Evolutionary conservation across 1,284 basidiomycete genomes (phyloP), one percentile per base, ranked within the genome.

Genomic region (Trametes sp.): DNA sequence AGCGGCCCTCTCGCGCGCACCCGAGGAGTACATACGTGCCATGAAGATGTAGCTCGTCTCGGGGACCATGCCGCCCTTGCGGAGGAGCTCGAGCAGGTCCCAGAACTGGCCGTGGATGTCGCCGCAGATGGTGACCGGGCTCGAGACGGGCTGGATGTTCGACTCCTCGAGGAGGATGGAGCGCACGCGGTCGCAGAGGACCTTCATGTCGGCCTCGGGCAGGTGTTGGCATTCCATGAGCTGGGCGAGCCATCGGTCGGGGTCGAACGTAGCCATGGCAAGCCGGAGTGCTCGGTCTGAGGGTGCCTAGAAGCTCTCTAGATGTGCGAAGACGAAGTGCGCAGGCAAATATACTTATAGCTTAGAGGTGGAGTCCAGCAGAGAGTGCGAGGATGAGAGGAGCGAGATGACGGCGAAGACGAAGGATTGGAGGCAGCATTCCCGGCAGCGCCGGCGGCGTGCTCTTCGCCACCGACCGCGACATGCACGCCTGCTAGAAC

Each of bases 11-110:
- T 38, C 48, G 56, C 23, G 8, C 50, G 42, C 49, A 26, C 35
- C 51, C 54, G 69, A 66, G 68, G 70, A 74, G 74, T 78, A 83
- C 81, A 76, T 83, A 89, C 87, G 82, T 85, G 92, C 95, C 96
- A 98, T 98, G 76, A 98, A 98, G 64, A 98, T 94, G 77, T 98
- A 98, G 72, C 93, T 95, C 64, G 95, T 98, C 63, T 89, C 90
- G 3, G 94, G 94, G 0, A 93, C 87, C 70, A 88, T 86, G 7
- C 96, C 97, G 9, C 96, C 97, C 65, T 95, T 93, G 69, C 94
- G 80, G 70, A 98, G 82, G 36, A 98, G 82, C 80, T 98, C 96
- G 21, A 96, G 80, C 24, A 98, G 82, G 74, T 98, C 95, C 95
- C 95, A 98, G 75, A 98, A 96, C 77, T 98, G 95, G 24, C 95